Conservation (phyloP, 1,284 basidiomycete species). For the Salmacisia buchloeana region DNA sequence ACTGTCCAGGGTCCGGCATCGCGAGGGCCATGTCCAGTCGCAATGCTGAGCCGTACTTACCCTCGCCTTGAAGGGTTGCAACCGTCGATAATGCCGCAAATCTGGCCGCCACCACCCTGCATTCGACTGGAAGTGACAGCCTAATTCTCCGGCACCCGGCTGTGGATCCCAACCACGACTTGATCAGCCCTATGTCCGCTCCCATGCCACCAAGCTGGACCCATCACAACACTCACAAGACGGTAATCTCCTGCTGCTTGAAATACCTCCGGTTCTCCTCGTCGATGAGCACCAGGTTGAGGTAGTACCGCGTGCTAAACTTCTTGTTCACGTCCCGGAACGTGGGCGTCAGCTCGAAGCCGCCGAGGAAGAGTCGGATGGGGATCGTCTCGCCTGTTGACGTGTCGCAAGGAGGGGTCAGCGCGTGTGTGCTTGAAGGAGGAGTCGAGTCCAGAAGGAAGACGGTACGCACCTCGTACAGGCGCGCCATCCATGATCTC, state of each 20-base stretch:
- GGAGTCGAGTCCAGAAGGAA: background rate
- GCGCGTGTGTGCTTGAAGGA: background rate
- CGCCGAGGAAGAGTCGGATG: conserved; percentile 92
- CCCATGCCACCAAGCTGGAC: too few species aligned
- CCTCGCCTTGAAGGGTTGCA: too few species aligned
- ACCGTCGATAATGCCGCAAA: too few species aligned
- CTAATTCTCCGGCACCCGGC: too few species aligned
- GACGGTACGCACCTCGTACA: conserved; percentile 64
- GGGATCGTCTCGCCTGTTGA: conserved; percentile 97
- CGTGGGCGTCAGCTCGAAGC: conserved; percentile 95
- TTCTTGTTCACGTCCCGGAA: conserved; percentile 99
- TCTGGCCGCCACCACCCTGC: too few species aligned
- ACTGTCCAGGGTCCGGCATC: too few species aligned
- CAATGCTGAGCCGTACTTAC: too few species aligned
- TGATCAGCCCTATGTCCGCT: too few species aligned
- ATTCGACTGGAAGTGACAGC: too few species aligned
- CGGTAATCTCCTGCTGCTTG: conserved; percentile 57
- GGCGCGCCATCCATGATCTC: conserved; percentile 73
- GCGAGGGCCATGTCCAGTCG: too few species aligned
- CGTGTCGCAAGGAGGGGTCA: conserved; percentile 11
- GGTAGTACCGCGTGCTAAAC: conserved; percentile 91
- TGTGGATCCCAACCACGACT: too few species aligned
- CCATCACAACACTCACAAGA: conserved; percentile 38
- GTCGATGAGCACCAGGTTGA: conserved; percentile 83
- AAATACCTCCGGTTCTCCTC: conserved; percentile 95